A percentile compares a stretch with the other conserved stretches of the same genome.
Conservation (phyloP, 1,139 yeast genomes). For the Geotrichum histeridarum region DNA sequence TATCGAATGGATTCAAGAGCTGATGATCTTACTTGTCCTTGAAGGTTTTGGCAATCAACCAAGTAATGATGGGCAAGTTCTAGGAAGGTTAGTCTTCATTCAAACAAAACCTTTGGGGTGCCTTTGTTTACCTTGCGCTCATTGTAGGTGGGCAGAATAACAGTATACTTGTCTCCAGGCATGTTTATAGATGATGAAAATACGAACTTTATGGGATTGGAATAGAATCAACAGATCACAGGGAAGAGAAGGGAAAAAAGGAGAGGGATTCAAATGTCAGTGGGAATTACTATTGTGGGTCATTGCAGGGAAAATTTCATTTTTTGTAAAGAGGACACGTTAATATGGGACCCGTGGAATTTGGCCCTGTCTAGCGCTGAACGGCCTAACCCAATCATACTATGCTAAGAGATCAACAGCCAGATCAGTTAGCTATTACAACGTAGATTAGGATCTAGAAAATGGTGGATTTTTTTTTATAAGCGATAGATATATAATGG, state of each 20-base stretch:
- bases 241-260: neutral
- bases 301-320: neutral
- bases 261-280: neutral
- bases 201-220: neutral
- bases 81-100: conserved; percentile 17
- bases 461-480: neutral
- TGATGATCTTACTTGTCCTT: conserved; percentile 39
- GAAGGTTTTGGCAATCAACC: conserved; percentile 69
- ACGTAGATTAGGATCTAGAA: too few species aligned
- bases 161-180: conserved; percentile 56
- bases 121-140: conserved; percentile 47
- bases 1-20: neutral
- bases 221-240: neutral
- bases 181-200: conserved; percentile 12
- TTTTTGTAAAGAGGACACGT: conserved; percentile 9
- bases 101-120: neutral
- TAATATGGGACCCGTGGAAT: neutral
- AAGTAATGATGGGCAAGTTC: conserved; percentile 66
- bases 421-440: too few species aligned
- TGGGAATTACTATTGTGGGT: neutral
- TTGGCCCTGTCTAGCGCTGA: neutral
- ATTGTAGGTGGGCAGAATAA: conserved; percentile 74
- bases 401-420: too few species aligned
- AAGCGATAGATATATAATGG: neutral
- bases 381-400: too few species aligned